Evolutionary conservation across 176 grass and related monocot genomes (phyloP), one percentile per base, ranked within the genome.

Genomic region (Canna indica): DNA sequence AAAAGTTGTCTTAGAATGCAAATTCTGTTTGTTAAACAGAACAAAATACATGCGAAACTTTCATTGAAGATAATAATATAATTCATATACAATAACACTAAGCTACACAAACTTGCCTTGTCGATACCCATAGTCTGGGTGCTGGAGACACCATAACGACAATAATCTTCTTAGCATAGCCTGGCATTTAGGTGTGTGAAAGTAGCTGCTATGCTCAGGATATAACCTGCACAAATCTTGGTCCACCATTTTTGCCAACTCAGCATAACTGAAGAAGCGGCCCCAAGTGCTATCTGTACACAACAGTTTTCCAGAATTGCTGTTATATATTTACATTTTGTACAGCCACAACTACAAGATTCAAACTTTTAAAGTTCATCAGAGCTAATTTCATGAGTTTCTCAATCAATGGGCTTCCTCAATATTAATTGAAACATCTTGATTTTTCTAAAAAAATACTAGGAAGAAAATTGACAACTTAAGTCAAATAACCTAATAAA

Each of bases 231-330:
- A 88, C 48, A 99, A 78, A 79, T 99, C 95, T 78, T 93, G 84
- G 36, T 99, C 86, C 33, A 99, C 77, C 27, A 80, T 88, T 56
- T 93, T 99, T 57, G 87, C 94, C 75, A 94, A 83, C 70, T 99
- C 95, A 0, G 95, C 95, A 8, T 88, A 84, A 77, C 78, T 85
- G 73, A 99, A 99, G 41, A 93, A 93, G 17, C 82, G 86, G 10
- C 95, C 90, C 95, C 95, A 99, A 31, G 69, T 90, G 72, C 95
- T 99, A 22, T 99, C 95, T 99, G 68, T 47, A 58, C 70, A 48
- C 38, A 29, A 30, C 74, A 76, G 17, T 35, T 26, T 70, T 34
- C 16, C 3, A 12, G 24, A 32, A 18, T 31, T 70, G n/a, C n/a
- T n/a, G n/a, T n/a, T n/a, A n/a, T n/a, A 15, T 32, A 22, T 10